A percentile compares a stretch with the other conserved stretches of the same genome.
Conservation (phyloP, 306 rosid species). For the Glycine tomentella region DNA sequence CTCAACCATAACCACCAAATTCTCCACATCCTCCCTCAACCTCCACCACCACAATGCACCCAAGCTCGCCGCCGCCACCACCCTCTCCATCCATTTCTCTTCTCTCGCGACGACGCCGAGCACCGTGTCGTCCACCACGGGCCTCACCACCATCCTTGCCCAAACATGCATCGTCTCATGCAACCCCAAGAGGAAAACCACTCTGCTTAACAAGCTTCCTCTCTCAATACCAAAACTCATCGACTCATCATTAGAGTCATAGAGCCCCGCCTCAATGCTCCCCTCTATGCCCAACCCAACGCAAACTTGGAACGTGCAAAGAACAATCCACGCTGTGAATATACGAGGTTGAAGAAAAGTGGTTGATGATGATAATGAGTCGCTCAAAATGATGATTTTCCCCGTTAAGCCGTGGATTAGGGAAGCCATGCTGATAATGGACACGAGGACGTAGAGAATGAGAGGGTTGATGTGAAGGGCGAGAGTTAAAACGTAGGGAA, state of each 20-base stretch:
- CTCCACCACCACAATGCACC: slow-evolving; percentile 86
- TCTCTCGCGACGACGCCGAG: slow-evolving; percentile 50
- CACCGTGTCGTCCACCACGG: slow-evolving; percentile 85
- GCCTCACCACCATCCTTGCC: slow-evolving; percentile 78
- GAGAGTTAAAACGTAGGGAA: slow-evolving; percentile 44
- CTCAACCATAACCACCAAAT: slow-evolving; percentile 67
- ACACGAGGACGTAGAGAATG: slow-evolving; percentile 61
- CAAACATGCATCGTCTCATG: slow-evolving; percentile 79
- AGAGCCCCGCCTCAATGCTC: slow-evolving; percentile 49
- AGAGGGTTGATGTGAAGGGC: slow-evolving; percentile 49
- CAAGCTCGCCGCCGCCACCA: slow-evolving; percentile 59
- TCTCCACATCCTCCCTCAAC: slow-evolving; percentile 75
- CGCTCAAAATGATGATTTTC: slow-evolving; percentile 42
- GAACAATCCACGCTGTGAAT: slow-evolving; percentile 67
- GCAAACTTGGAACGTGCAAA: slow-evolving; percentile 69
- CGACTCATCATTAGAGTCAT: slow-evolving; percentile 23
- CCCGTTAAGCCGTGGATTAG: slow-evolving; percentile 59
- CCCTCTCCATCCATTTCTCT: slow-evolving; percentile 67
- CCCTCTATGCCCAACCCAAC: slow-evolving; percentile 75
- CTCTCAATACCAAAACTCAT: slow-evolving; percentile 38
- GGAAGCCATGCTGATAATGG: slow-evolving; percentile 54
- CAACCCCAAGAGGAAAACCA: slow-evolving; percentile 71
- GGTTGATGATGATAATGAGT: slow-evolving; percentile 6
- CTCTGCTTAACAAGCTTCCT: slow-evolving; percentile 55
- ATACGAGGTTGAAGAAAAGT: slow-evolving; percentile 50